phyloP scores from a whole-genome alignment of 2,329 filamentous ascomycete species.

The Claviceps maximensis region DNA sequence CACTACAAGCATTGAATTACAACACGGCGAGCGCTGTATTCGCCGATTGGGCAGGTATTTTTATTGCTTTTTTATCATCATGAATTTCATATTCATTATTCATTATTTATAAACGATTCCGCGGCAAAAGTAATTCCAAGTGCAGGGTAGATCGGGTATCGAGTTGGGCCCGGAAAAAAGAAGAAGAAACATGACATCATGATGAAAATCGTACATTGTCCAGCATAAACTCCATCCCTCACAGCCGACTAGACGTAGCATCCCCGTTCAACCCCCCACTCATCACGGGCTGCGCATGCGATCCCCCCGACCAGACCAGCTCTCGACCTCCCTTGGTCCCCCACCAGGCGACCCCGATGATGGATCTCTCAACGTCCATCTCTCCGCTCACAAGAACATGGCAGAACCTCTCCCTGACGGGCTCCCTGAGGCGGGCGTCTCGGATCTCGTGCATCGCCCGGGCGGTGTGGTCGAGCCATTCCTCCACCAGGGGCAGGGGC shows the following conservation, averaged over 20 bases:
- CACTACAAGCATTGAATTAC: too few relatives aligned
- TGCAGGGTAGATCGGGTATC: not conserved
- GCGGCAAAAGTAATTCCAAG: too few relatives aligned
- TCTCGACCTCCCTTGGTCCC: constrained; percentile 44
- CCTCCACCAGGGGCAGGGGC: constrained; percentile 54
- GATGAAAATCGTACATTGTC: too few relatives aligned
- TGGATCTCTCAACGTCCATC: constrained; percentile 75
- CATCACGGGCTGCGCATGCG: constrained; percentile 31
- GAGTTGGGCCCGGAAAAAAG: not conserved
- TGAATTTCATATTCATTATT: too few relatives aligned
- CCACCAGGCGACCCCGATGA: constrained; percentile 79
- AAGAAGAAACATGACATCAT: not conserved
- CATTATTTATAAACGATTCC: too few relatives aligned
- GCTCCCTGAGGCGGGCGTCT: constrained; percentile 47
- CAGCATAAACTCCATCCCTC: too few relatives aligned
- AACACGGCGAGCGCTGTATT: too few relatives aligned
- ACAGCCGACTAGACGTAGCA: constrained; percentile 22
- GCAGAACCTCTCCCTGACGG: constrained; percentile 62
- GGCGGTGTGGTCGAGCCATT: constrained; percentile 67
- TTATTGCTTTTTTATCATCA: too few relatives aligned
- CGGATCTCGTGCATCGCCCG: constrained; percentile 51
- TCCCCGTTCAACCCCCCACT: constrained; percentile 35
- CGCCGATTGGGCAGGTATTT: too few relatives aligned
- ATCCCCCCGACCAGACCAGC: constrained; percentile 25
- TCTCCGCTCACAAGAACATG: constrained; percentile 68